Conservation (phyloP, 768 basidiomycete species). For the Mycena filopes region DNA sequence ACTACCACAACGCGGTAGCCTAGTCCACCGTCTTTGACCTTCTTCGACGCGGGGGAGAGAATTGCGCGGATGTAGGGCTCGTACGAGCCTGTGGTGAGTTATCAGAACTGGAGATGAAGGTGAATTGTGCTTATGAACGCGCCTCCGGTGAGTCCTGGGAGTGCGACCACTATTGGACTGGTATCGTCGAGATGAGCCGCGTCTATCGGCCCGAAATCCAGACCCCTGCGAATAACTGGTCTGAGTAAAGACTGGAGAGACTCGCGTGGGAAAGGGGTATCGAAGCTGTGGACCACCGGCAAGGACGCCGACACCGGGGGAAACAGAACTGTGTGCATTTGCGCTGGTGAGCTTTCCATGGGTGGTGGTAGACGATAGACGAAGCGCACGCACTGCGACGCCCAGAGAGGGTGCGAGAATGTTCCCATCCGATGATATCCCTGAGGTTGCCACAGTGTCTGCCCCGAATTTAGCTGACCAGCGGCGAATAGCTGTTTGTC, state of each 20-base stretch:
- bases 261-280: too few relatives aligned
- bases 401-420: too few relatives aligned
- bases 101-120: neutral
- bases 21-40: neutral
- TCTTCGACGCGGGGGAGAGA: slow-evolving; percentile 6
- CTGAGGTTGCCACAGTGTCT: too few relatives aligned
- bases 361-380: too few relatives aligned
- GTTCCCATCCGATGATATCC: too few relatives aligned
- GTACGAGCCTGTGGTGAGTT: neutral
- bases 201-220: slow-evolving; percentile 11
- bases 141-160: slow-evolving; percentile 12
- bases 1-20: slow-evolving; percentile 14
- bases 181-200: slow-evolving; percentile 7
- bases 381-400: too few relatives aligned
- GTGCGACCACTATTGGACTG: slow-evolving; percentile 15
- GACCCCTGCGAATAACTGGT: slow-evolving; percentile 1
- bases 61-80: slow-evolving; percentile 9
- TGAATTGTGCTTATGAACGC: neutral
- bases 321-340: too few relatives aligned
- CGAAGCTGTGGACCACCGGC: too few relatives aligned
- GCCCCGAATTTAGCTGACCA: too few relatives aligned
- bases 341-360: too few relatives aligned
- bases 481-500: too few relatives aligned
- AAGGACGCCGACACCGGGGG: too few relatives aligned
- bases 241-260: slow-evolving; percentile 7